Conservation (phyloP, 768 basidiomycete genomes). For the Tricholoma saponaceum region DNA sequence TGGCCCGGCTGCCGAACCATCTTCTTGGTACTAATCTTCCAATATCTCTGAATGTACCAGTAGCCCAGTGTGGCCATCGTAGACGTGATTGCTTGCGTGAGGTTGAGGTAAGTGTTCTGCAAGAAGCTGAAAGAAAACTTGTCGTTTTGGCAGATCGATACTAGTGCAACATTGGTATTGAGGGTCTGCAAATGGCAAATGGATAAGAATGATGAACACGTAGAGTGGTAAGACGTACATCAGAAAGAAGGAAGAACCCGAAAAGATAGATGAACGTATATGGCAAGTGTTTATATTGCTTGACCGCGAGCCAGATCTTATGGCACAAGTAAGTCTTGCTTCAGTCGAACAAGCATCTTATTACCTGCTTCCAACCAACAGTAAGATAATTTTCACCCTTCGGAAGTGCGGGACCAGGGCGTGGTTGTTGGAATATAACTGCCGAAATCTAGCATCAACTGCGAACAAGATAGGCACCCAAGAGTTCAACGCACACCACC, state of each 20-base stretch:
- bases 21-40: conserved; percentile 74
- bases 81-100: conserved; percentile 73
- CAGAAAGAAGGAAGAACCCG: conserved; percentile 71
- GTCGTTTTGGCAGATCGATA: conserved; percentile 76
- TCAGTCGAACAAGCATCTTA: conserved; percentile 1
- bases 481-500: conserved; percentile 67
- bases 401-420: conserved; percentile 76
- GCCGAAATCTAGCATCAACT: background rate
- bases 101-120: conserved; percentile 73
- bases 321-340: background rate
- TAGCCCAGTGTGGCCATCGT: conserved; percentile 69
- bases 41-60: conserved; percentile 80
- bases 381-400: conserved; percentile 74
- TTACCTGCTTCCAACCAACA: conserved; percentile 82
- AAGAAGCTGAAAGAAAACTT: conserved; percentile 80
- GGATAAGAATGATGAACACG: too few species aligned
- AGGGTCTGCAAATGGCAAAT: conserved; percentile 64
- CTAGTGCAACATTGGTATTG: conserved; percentile 74
- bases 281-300: conserved; percentile 74
- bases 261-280: conserved; percentile 81
- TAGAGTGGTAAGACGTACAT: conserved; percentile 53
- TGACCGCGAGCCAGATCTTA: conserved; percentile 73
- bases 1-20: conserved; percentile 50
- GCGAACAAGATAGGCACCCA: background rate
- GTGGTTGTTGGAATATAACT: conserved; percentile 83